Evolutionary conservation across 345 rosid species (phyloP), one percentile per base, ranked within the genome.

Genomic region (Arabis hirsuta): DNA sequence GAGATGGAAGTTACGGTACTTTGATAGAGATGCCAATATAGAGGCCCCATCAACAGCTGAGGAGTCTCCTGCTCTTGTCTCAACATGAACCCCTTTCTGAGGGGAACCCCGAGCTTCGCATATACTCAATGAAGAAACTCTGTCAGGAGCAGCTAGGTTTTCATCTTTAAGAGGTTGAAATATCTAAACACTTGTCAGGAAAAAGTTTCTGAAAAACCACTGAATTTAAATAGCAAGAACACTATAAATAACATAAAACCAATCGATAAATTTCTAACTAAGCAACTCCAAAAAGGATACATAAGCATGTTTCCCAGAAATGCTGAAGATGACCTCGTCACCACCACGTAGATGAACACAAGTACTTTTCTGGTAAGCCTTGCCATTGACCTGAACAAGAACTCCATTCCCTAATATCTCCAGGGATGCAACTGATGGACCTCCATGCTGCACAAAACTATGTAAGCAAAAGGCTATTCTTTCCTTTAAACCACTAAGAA

Each of bases 41-140:
- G 98, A 88, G 54, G 96, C 98, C 60, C 96, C 96, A 31, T 91
- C 85, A 83, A 81, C 89, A 82, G 90, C 89, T 53, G 97, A 88
- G 19, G 96, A 80, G 65, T 86, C 98, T 68, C 96, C 88, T 27
- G 99, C 75, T 76, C 91, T 86, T 65, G 96, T 78, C 84, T 91
- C 97, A 12, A 85, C 71, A 67, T 86, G 93, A 64, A 91, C 82
- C 42, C 89, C 88, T 76, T 91, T 88, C 51, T 85, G 20, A 41
- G 96, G 82, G 62, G 86, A 77, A 74, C 82, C 81, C 34, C 82
- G 94, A 56, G 94, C 82, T 83, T 95, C 99, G 78, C 90, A 81
- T 56, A 96, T 77, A 80, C 78, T 84, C 76, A 85, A 68, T 9
- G 96, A 78, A 69, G 97, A 82, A 65, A 90, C 77, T 44, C 83